Conservation (phyloP, 495 filamentous ascomycete species). For the Jackrogersella multiformis region DNA sequence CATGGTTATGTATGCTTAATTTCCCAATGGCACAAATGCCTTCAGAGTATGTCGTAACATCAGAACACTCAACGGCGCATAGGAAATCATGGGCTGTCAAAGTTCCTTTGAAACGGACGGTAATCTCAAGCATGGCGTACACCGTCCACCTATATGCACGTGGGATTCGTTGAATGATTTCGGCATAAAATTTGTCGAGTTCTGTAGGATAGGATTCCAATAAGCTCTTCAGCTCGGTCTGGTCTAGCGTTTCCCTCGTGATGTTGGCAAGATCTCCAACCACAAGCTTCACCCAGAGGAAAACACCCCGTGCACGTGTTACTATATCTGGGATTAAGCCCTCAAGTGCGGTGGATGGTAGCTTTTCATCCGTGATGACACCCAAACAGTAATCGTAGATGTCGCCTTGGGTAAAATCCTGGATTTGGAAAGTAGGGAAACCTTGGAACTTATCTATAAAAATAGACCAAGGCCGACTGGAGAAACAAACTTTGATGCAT, state of each 20-base stretch:
- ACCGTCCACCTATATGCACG: slow-evolving; percentile 9
- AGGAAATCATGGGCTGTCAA: slow-evolving; percentile 1
- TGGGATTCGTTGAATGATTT: slow-evolving; percentile 28
- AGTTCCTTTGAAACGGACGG: background rate
- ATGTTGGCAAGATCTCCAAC: slow-evolving; percentile 23
- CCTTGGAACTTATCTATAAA: slow-evolving; percentile 6
- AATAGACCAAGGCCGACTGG: slow-evolving; percentile 30
- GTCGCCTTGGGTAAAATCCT: slow-evolving; percentile 32
- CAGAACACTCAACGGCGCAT: slow-evolving; percentile 9
- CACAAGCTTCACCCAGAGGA: slow-evolving; percentile 40
- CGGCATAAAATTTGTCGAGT: slow-evolving; percentile 21
- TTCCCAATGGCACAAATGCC: background rate
- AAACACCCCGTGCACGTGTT: slow-evolving; percentile 25
- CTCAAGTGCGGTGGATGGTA: slow-evolving; percentile 8
- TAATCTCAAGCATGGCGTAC: slow-evolving; percentile 24
- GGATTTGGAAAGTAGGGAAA: slow-evolving; percentile 23
- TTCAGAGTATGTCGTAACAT: background rate
- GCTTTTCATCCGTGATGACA: slow-evolving; percentile 6
- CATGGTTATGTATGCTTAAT: background rate
- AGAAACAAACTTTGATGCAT: slow-evolving; percentile 27
- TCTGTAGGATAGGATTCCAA: slow-evolving; percentile 25
- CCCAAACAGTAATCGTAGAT: slow-evolving; percentile 37
- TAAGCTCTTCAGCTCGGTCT: background rate
- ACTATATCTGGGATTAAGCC: slow-evolving; percentile 23
- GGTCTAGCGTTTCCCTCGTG: background rate